These are phyloP conservation scores for Xanthoceras sorbifolium DNA, from an alignment of 345 rosid species.

Conservation along the genomic window DNA sequence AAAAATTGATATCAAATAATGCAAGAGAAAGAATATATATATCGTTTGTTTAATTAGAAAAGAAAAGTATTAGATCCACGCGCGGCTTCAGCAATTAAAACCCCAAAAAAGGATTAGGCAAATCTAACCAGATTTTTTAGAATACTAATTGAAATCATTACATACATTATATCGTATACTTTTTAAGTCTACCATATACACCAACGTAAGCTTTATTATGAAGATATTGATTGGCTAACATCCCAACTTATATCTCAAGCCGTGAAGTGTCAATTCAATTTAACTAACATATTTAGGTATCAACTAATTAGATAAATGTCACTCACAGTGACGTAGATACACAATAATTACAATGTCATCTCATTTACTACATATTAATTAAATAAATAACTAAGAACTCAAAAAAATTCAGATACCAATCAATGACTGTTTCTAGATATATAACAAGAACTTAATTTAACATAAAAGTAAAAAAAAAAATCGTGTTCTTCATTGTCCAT, in stretches of 20 bases:
- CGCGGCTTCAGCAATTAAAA: slow-evolving; percentile 25
- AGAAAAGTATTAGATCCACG: slow-evolving; percentile 7
- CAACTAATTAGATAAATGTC: too few species aligned
- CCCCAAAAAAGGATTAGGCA: slow-evolving; percentile 31
- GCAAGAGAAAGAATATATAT: background rate
- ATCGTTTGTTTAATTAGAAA: background rate
- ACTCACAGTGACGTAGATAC: too few species aligned
- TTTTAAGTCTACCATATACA: background rate
- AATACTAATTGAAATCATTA: slow-evolving; percentile 5
- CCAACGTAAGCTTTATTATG: slow-evolving; percentile 14
- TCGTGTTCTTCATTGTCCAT: slow-evolving; percentile 36
- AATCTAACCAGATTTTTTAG: slow-evolving; percentile 30
- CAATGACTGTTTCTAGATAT: background rate
- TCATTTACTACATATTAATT: too few species aligned
- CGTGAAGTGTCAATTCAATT: background rate
- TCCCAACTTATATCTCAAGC: background rate
- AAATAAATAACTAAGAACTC: too few species aligned
- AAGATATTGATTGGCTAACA: background rate
- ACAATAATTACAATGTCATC: too few species aligned
- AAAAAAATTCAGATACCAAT: too few species aligned
- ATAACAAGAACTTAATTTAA: background rate
- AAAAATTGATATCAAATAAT: background rate
- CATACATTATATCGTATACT: background rate
- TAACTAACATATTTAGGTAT: background rate
- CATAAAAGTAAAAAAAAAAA: slow-evolving; percentile 6